A percentile compares a stretch with the other conserved stretches of the same genome.
Evolutionary conservation across 805 yeast genomes (phyloP).

Genomic region (Brettanomyces anomalus): DNA sequence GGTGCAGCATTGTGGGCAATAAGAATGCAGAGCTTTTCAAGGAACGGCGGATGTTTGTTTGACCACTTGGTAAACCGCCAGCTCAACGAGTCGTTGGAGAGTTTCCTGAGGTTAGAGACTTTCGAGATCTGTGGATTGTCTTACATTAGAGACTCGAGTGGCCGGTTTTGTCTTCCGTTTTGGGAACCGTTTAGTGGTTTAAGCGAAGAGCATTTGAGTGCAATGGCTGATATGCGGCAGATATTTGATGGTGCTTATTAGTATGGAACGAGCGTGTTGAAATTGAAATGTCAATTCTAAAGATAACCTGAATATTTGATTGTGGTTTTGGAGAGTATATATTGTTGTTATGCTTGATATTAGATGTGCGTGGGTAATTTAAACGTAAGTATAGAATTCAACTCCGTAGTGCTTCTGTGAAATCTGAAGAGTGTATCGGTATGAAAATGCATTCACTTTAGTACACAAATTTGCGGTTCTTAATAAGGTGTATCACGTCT

Average conservation of each 20-base stretch:
- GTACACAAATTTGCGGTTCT: too few relatives aligned
- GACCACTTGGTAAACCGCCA: constrained; percentile 22
- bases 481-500: too few relatives aligned
- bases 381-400: too few relatives aligned
- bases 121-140: constrained; percentile 26
- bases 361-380: too few relatives aligned
- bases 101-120: constrained; percentile 14
- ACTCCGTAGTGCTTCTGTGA: too few relatives aligned
- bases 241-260: constrained; percentile 15
- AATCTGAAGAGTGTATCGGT: too few relatives aligned
- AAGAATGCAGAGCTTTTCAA: neutral
- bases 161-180: constrained; percentile 15
- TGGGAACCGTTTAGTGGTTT: constrained; percentile 18
- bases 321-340: too few relatives aligned
- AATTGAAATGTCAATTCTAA: too few relatives aligned
- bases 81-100: constrained; percentile 14
- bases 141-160: constrained; percentile 10
- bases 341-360: too few relatives aligned
- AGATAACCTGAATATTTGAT: too few relatives aligned
- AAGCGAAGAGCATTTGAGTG: constrained; percentile 10
- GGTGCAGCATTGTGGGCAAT: too few relatives aligned
- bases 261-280: neutral
- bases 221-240: constrained; percentile 20
- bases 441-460: too few relatives aligned
- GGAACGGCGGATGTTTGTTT: constrained; percentile 17